Evolutionary conservation across 768 basidiomycete species (phyloP), one percentile per base, ranked within the genome.

Genomic region (Rhizopogon rudus): DNA sequence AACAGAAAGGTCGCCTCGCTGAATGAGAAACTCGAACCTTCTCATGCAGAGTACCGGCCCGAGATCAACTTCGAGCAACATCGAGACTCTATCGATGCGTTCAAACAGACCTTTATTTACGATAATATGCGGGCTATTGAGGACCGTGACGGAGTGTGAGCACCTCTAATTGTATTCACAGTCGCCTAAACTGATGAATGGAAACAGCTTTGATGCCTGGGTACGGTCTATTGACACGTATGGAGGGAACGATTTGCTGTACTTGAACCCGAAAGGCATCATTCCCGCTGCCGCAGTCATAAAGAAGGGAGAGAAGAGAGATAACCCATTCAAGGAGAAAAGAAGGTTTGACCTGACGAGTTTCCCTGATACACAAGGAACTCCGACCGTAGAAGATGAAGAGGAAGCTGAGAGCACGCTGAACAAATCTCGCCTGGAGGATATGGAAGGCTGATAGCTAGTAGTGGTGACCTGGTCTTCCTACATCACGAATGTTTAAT

Each of bases 51-150:
- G 42, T 86, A 82, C 67, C 81, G 91, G 43, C 83, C 84, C 3
- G 75, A 77, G 1, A 88, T 95, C 63, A 81, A 88, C 61, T 91
- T 94, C 60, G 84, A 82, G 40, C 64, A 72, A 40, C 79, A 92
- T 66, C 72, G 74, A n/a, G 81, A 83, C 16, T 67, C 74, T 56
- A 93, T 98, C 51, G 79, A 88, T 40, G 75, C 68, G 17, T 98
- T 99, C 77, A 98, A 97, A 73, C 77, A 89, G 63, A 77, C 79
- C 62, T 81, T 82, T 59, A 96, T 99, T 33, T 98, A 98, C 64
- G 78, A 87, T 59, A 82, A 83, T 59, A 90, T 98, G 87, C 82
- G 93, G 45, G 73, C 78, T 57, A 85, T 93, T 28, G 97, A 99
- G 70, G 85, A 91, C 58, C 79, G 77, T 16, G 77, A 81, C 61